Evolutionary conservation across 768 basidiomycete genomes (phyloP), one percentile per base, ranked within the genome.

Genomic region (Pleurotus cornucopiae): DNA sequence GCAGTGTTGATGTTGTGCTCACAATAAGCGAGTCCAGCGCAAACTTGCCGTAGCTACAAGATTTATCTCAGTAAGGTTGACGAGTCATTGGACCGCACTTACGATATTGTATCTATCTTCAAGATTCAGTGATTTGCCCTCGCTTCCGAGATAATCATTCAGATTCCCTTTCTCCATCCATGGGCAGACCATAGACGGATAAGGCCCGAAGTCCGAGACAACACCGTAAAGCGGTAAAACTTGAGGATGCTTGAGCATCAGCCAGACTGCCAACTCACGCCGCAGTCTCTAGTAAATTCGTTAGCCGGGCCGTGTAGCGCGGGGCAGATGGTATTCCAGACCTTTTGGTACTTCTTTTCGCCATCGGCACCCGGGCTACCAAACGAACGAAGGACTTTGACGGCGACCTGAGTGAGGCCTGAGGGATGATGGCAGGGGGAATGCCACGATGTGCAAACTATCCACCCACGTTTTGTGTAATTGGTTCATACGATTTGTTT

Each of bases 81-180:
- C n/a, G 13, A 20, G 11, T 16, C 11, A 7, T 34, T 25, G 16
- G 47, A 48, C 23, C 11, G 20, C 13, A 43, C 63, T 59, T 44
- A 67, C 66, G 7, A 67, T 51, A 18, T 58, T 48, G n/a, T 68
- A 58, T 2, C 54, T 47, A 7, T 55, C 55, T 30, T 47, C 13
- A 21, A 61, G 30, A 18, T 37, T 4, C 30, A 71, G 60, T 5
- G 46, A 21, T 4, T 59, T 43, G 16, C 58, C 40, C 12, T 48
- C n/a, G 26, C 6, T 9, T 34, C 54, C 51, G 12, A 73, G 60
- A 56, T 67, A 63, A 40, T 47, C 57, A 2, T 57, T 62, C 6
- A 71, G 48, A 4, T 63, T 60, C n/a, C 70, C 71, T 5, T 65
- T 65, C 51, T 68, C 69, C 5, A 69, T 18, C 70, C 70, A 71